phyloP scores from a whole-genome alignment of 208 protist species.

The Leishmania guyanensis region DNA sequence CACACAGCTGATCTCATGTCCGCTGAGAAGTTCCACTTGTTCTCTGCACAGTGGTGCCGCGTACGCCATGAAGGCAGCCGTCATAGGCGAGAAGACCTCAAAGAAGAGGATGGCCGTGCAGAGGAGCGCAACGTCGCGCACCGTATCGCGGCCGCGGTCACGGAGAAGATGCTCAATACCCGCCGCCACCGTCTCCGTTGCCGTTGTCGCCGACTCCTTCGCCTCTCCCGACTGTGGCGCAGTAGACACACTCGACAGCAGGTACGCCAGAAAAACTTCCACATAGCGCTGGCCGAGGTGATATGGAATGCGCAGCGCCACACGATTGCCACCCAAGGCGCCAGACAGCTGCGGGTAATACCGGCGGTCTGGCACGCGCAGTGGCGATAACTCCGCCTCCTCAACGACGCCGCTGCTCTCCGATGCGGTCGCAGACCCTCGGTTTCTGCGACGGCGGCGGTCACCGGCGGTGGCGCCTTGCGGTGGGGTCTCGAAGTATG shows the following conservation, averaged over 20 bases:
- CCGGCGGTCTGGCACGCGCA: constrained; percentile 6
- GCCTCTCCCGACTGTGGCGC: not conserved
- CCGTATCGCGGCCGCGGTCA: constrained; percentile 16
- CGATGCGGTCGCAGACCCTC: not conserved
- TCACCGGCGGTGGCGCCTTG: not conserved
- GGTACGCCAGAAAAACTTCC: constrained; percentile 7
- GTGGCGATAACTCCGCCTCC: not conserved
- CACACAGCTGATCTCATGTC: constrained; percentile 58
- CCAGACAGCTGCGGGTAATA: constrained; percentile 18
- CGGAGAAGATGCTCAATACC: not conserved
- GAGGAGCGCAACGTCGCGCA: constrained; percentile 52
- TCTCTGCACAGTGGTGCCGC: constrained; percentile 49
- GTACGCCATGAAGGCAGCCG: constrained; percentile 47
- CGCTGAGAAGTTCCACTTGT: constrained; percentile 48
- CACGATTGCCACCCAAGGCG: constrained; percentile 23
- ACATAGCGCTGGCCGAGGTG: constrained; percentile 57
- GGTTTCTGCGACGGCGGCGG: not conserved
- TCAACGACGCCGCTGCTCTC: not conserved
- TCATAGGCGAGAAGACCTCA: constrained; percentile 47
- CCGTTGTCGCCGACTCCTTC: not conserved
- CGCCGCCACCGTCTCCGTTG: not conserved
- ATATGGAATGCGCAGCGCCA: constrained; percentile 53
- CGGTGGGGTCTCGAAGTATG: constrained; percentile 22
- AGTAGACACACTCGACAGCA: constrained; percentile 11
- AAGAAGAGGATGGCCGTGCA: constrained; percentile 73